Conservation (phyloP, 2,329 filamentous ascomycete species). For the Clonostachys chloroleuca region DNA sequence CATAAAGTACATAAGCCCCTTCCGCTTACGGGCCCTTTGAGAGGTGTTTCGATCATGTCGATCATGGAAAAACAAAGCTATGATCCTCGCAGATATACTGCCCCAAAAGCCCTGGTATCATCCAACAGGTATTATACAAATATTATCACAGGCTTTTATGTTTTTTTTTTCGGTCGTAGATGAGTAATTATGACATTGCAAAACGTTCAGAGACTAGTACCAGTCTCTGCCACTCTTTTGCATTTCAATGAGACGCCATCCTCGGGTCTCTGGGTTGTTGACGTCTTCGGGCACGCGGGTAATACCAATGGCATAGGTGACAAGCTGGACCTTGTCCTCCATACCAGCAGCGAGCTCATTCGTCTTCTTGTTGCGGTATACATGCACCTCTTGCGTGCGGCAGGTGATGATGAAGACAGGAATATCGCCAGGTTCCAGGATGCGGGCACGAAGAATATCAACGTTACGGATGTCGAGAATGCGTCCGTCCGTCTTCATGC, state of each 20-base stretch:
- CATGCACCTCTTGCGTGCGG: slow-evolving; percentile 94
- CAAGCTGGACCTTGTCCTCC: slow-evolving; percentile 97
- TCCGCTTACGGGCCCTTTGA: not conserved
- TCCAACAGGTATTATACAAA: too few species aligned
- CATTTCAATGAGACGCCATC: slow-evolving; percentile 96
- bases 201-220: slow-evolving; percentile 4
- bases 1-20: not conserved
- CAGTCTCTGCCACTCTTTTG: slow-evolving; percentile 97
- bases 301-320: slow-evolving; percentile 96
- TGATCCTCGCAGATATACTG: too few species aligned
- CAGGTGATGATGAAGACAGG: slow-evolving; percentile 97
- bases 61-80: too few species aligned
- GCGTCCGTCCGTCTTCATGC: slow-evolving; percentile 89
- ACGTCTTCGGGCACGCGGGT: slow-evolving; percentile 93
- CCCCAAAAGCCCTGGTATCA: too few species aligned
- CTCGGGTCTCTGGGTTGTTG: slow-evolving; percentile 92
- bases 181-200: too few species aligned
- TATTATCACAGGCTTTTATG: too few species aligned
- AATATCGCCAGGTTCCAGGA: slow-evolving; percentile 80
- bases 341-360: slow-evolving; percentile 89
- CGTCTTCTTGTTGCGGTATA: slow-evolving; percentile 89
- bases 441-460: slow-evolving; percentile 76
- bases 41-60: too few species aligned
- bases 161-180: too few species aligned
- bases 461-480: slow-evolving; percentile 95